These are phyloP conservation scores for Albizia julibrissin DNA, from an alignment of 306 rosid genomes.

Conservation along the genomic window DNA sequence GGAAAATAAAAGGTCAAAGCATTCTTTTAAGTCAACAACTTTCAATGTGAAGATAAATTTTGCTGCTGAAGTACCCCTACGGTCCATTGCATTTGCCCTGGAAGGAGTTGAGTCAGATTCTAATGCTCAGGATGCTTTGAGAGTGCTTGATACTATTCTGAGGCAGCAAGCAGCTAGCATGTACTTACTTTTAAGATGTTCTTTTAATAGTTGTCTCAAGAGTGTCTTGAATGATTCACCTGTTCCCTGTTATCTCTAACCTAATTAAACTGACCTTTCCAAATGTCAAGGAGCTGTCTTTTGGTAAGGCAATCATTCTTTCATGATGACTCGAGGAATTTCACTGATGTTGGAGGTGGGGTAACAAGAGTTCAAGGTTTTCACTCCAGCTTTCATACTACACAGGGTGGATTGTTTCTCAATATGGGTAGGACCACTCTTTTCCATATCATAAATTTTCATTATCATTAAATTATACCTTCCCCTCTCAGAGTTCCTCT, in stretches of 20 bases:
- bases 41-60: constrained; percentile 63
- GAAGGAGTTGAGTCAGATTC: constrained; percentile 55
- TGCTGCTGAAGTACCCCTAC: constrained; percentile 71
- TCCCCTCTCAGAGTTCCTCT: neutral
- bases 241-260: constrained; percentile 22
- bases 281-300: constrained; percentile 77
- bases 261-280: constrained; percentile 32
- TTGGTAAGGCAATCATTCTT: constrained; percentile 90
- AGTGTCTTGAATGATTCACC: constrained; percentile 28
- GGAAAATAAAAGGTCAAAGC: constrained; percentile 57
- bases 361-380: constrained; percentile 71
- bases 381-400: constrained; percentile 79
- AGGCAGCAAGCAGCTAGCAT: constrained; percentile 87
- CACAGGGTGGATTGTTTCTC: constrained; percentile 71
- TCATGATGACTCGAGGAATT: constrained; percentile 65
- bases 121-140: constrained; percentile 63
- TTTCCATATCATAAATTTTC: constrained; percentile 19
- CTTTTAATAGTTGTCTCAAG: constrained; percentile 16
- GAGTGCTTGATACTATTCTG: constrained; percentile 72
- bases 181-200: constrained; percentile 43
- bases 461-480: constrained; percentile 10
- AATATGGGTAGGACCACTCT: constrained; percentile 70
- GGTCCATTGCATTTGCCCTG: constrained; percentile 49
- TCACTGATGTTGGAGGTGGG: constrained; percentile 82
- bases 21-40: constrained; percentile 53